Conservation (phyloP, 2,329 filamentous ascomycete species). For the Ophiosphaerella herpotricha region DNA sequence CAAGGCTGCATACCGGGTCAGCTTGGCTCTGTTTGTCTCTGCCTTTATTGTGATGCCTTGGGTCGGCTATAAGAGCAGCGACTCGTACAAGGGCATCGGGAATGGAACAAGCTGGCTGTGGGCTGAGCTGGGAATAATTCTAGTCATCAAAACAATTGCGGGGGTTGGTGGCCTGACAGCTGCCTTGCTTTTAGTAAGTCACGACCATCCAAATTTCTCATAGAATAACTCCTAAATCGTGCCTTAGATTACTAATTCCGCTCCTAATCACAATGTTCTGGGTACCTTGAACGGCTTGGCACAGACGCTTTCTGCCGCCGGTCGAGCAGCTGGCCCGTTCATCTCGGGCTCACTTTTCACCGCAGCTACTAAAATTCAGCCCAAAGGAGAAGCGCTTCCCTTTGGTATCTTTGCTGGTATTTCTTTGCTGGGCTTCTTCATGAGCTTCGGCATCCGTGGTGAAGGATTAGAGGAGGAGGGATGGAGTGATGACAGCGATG, state of each 20-base stretch:
- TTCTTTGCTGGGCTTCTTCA: constrained; percentile 76
- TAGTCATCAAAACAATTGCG: constrained; percentile 88
- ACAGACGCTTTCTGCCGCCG: constrained; percentile 89
- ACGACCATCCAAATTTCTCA: background rate
- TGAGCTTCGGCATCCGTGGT: constrained; percentile 78
- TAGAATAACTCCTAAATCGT: too few relatives aligned
- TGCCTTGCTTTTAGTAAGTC: constrained; percentile 78
- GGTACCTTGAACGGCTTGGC: constrained; percentile 92
- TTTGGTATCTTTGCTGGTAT: constrained; percentile 89
- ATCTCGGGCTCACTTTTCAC: constrained; percentile 86
- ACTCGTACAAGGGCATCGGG: constrained; percentile 56
- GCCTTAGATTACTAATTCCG: constrained; percentile 85
- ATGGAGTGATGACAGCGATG: constrained; percentile 50
- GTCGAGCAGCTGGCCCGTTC: constrained; percentile 86
- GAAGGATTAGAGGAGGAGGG: constrained; percentile 63
- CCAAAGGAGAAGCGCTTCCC: constrained; percentile 81
- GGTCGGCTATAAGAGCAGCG: constrained; percentile 74
- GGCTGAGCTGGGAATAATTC: constrained; percentile 74
- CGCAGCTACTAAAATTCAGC: constrained; percentile 70
- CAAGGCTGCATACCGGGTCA: constrained; percentile 78
- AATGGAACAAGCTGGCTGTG: constrained; percentile 74
- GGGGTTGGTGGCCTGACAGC: constrained; percentile 88
- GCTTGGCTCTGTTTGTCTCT: constrained; percentile 77
- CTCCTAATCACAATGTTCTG: constrained; percentile 80
- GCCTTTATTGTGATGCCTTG: constrained; percentile 89